Evolutionary conservation across 2,329 filamentous ascomycete genomes (phyloP).

Genomic region (Trichophyton schoenleinii): DNA sequence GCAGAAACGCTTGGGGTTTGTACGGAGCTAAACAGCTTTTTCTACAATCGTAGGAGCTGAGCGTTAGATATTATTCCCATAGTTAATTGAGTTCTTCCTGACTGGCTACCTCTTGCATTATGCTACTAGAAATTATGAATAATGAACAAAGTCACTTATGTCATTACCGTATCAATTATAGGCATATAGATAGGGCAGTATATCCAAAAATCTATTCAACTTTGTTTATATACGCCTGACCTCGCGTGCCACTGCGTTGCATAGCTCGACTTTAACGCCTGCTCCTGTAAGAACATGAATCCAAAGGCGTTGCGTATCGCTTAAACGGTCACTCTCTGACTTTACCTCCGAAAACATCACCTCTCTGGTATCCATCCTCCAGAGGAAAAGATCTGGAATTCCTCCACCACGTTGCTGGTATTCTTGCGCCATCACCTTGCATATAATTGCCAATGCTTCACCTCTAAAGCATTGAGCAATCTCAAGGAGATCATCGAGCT

Average conservation of each 20-base stretch:
- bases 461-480: constrained; percentile 67
- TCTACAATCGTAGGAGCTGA: not conserved
- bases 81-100: constrained; percentile 1
- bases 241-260: constrained; percentile 49
- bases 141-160: not conserved
- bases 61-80: not conserved
- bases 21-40: not conserved
- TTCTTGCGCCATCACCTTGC: constrained; percentile 91
- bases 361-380: constrained; percentile 50
- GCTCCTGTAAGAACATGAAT: constrained; percentile 83
- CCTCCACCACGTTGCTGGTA: constrained; percentile 77
- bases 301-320: constrained; percentile 93
- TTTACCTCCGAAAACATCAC: constrained; percentile 72
- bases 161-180: not conserved
- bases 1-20: not conserved
- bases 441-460: constrained; percentile 68
- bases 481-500: constrained; percentile 63
- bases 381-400: constrained; percentile 85
- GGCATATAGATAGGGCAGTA: not conserved
- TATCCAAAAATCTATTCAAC: not conserved
- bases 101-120: not conserved
- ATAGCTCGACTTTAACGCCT: constrained; percentile 75
- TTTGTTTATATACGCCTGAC: constrained; percentile 24
- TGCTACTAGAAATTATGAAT: not conserved
- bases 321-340: constrained; percentile 80